Evolutionary conservation across 331 rosid genomes (phyloP).

Genomic region (Malus hybrid): DNA sequence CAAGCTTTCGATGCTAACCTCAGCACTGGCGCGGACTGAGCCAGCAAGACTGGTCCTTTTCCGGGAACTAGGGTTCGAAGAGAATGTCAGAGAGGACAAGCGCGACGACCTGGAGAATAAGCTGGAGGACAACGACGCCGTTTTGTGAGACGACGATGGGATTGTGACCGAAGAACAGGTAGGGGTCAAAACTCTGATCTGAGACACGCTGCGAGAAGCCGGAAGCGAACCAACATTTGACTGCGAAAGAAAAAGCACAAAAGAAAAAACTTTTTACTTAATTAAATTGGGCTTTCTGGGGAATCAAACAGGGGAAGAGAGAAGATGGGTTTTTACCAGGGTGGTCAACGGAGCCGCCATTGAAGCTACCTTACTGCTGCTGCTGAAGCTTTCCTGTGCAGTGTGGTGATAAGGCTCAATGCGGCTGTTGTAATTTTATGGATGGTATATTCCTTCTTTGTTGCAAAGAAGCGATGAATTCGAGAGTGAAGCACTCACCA

Average conservation of each 20-base stretch:
- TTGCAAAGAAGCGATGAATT: neutral
- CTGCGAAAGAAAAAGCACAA: slow-evolving; percentile 12
- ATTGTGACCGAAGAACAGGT: slow-evolving; percentile 7
- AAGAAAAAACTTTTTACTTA: neutral
- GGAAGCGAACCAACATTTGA: slow-evolving; percentile 35
- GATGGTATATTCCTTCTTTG: neutral
- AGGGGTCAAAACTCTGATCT: slow-evolving; percentile 18
- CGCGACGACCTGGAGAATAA: slow-evolving; percentile 21
- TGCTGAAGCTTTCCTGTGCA: neutral
- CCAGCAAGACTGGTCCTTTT: slow-evolving; percentile 8
- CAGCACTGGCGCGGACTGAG: slow-evolving; percentile 46
- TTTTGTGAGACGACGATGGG: neutral
- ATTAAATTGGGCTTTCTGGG: neutral
- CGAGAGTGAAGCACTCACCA: neutral
- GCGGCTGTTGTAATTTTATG: neutral
- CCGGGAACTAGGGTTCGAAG: slow-evolving; percentile 17
- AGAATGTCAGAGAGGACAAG: slow-evolving; percentile 16
- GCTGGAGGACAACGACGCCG: slow-evolving; percentile 23
- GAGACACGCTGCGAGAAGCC: slow-evolving; percentile 13
- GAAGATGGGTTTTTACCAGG: slow-evolving; percentile 13
- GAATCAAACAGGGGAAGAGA: neutral
- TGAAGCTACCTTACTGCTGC: neutral
- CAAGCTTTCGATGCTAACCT: slow-evolving; percentile 14
- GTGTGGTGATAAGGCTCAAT: neutral
- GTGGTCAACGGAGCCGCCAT: slow-evolving; percentile 31